These are phyloP conservation scores for Barnettozyma salicaria DNA, from an alignment of 805 yeast genomes.

Conservation along the genomic window DNA sequence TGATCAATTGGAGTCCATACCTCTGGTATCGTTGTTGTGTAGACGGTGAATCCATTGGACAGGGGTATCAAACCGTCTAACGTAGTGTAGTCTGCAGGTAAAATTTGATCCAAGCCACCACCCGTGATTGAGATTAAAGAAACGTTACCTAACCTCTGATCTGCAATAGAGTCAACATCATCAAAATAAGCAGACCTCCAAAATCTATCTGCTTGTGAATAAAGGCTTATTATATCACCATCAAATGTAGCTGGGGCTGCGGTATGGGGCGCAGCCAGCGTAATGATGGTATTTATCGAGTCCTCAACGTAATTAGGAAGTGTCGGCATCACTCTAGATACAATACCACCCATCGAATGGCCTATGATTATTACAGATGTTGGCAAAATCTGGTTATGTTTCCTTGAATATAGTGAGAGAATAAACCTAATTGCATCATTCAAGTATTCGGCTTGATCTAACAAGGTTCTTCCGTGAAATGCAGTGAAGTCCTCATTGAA, in stretches of 20 bases:
- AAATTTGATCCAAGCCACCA: slow-evolving; percentile 67
- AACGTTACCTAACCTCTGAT: slow-evolving; percentile 46
- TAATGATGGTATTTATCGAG: slow-evolving; percentile 77
- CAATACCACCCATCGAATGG: slow-evolving; percentile 98
- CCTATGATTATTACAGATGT: slow-evolving; percentile 73
- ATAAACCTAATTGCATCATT: slow-evolving; percentile 84
- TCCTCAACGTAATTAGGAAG: slow-evolving; percentile 65
- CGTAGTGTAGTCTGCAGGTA: slow-evolving; percentile 88
- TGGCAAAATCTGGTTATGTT: slow-evolving; percentile 37
- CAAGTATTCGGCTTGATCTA: slow-evolving; percentile 89
- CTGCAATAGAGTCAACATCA: slow-evolving; percentile 33
- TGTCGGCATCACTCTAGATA: slow-evolving; percentile 77
- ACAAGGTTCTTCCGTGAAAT: slow-evolving; percentile 86
- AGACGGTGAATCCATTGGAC: slow-evolving; percentile 73
- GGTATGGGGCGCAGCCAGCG: slow-evolving; percentile 88
- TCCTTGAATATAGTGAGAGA: slow-evolving; percentile 49
- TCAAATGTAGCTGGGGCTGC: slow-evolving; percentile 92
- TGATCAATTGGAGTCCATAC: slow-evolving; percentile 97
- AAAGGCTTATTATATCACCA: slow-evolving; percentile 73
- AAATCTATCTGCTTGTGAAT: slow-evolving; percentile 65
- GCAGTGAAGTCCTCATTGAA: slow-evolving; percentile 96
- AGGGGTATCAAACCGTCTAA: slow-evolving; percentile 66
- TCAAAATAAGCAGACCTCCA: slow-evolving; percentile 63
- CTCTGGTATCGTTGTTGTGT: slow-evolving; percentile 77
- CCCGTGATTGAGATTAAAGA: slow-evolving; percentile 85